These are phyloP conservation scores for Heracleum sosnowskyi DNA, from an alignment of 129 eudicot genomes.

Conservation along the genomic window DNA sequence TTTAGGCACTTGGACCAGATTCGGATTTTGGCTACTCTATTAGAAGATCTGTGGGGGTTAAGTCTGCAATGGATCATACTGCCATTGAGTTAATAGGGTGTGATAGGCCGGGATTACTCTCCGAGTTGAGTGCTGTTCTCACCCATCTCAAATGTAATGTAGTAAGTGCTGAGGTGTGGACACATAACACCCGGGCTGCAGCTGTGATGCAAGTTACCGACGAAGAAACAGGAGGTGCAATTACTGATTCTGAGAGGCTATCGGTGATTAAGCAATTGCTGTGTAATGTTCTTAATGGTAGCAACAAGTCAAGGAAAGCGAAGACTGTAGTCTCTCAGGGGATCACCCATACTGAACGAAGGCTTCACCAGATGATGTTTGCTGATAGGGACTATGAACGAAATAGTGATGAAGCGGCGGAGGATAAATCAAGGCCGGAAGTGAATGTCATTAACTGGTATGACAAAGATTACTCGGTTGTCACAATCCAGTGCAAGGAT, in stretches of 20 bases:
- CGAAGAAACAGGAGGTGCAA: conserved; percentile 52
- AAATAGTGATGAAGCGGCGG: conserved; percentile 24
- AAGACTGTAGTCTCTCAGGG: conserved; percentile 64
- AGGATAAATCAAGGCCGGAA: conserved; percentile 55
- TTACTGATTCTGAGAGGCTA: conserved; percentile 62
- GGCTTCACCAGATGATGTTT: conserved; percentile 97
- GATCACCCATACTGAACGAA: conserved; percentile 70
- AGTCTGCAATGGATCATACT: conserved; percentile 61
- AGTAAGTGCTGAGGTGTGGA: conserved; percentile 92
- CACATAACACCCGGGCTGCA: conserved; percentile 98
- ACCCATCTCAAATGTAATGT: conserved; percentile 91
- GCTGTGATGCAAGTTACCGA: conserved; percentile 85
- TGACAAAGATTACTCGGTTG: conserved; percentile 85
- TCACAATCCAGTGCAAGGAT: conserved; percentile 81
- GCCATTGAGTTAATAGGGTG: conserved; percentile 80
- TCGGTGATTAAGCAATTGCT: conserved; percentile 60
- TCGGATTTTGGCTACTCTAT: conserved; percentile 61
- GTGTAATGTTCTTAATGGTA: conserved; percentile 80
- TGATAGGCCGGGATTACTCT: conserved; percentile 87
- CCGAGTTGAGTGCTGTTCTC: conserved; percentile 91
- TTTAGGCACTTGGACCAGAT: conserved; percentile 85
- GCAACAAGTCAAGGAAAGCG: conserved; percentile 62
- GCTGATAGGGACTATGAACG: conserved; percentile 81
- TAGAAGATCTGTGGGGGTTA: conserved; percentile 73
- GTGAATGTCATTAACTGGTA: conserved; percentile 87